A percentile compares a stretch with the other conserved stretches of the same genome.
Evolutionary conservation across 2,329 filamentous ascomycete species (phyloP).

Genomic region (Colletotrichum abscissum): DNA sequence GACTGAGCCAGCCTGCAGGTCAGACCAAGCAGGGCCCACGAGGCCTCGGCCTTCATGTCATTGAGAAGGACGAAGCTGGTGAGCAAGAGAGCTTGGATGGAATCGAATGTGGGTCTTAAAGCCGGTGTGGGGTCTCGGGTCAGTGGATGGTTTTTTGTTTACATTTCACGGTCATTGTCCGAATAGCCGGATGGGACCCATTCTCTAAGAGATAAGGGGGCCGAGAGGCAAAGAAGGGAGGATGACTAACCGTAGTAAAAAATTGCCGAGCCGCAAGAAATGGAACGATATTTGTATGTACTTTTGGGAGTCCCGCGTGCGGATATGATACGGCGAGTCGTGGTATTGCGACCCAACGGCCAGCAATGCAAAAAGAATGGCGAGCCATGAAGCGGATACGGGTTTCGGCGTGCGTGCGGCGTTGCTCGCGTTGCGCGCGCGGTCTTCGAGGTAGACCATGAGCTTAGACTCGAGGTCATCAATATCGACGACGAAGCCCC

Average conservation of each 20-base stretch:
- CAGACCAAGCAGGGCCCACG: slow-evolving; percentile 73
- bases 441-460: slow-evolving; percentile 74
- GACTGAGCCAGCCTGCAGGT: slow-evolving; percentile 75
- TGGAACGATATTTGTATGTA: slow-evolving; percentile 75
- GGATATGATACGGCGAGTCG: slow-evolving; percentile 71
- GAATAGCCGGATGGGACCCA: neutral
- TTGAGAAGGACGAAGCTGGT: slow-evolving; percentile 73
- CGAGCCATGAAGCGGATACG: slow-evolving; percentile 73
- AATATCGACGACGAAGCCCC: slow-evolving; percentile 75
- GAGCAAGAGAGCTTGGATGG: slow-evolving; percentile 72
- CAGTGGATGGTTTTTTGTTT: slow-evolving; percentile 11
- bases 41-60: slow-evolving; percentile 77
- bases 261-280: slow-evolving; percentile 72
- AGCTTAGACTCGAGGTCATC: slow-evolving; percentile 73
- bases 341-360: slow-evolving; percentile 75
- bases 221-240: too few species aligned
- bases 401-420: slow-evolving; percentile 58
- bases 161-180: neutral
- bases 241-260: slow-evolving; percentile 63
- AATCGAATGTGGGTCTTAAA: slow-evolving; percentile 71
- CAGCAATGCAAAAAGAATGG: slow-evolving; percentile 73
- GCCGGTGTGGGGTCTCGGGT: slow-evolving; percentile 13
- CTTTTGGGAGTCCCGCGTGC: slow-evolving; percentile 68
- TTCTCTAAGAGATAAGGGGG: neutral
- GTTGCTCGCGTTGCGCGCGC: slow-evolving; percentile 65